Conservation (phyloP, 176 grass and related monocot genomes). For the Aegilops bicornis region DNA sequence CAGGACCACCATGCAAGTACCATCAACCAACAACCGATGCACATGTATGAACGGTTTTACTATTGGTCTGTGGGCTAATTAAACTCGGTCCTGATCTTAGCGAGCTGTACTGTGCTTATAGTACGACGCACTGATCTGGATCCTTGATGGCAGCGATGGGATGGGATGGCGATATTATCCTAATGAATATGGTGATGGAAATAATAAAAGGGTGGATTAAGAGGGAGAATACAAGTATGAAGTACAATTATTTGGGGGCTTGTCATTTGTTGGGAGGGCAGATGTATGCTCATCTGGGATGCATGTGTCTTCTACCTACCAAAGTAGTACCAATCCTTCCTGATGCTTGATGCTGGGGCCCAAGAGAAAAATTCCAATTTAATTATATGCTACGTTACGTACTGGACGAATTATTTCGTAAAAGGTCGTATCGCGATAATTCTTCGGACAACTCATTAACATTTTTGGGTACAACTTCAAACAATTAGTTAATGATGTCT, state of each 20-base stretch:
- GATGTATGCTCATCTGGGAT: neutral
- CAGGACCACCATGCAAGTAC: neutral
- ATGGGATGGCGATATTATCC: slow-evolving; percentile 26
- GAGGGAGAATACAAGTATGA: neutral
- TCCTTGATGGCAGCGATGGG: slow-evolving; percentile 36
- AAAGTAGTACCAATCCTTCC: neutral
- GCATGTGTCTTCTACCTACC: slow-evolving; percentile 1
- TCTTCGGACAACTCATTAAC: neutral
- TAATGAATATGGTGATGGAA: neutral
- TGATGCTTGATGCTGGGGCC: neutral
- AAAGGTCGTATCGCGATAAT: neutral
- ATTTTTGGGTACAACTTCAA: neutral
- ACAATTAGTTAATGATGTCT: neutral
- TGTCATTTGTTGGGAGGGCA: slow-evolving; percentile 14
- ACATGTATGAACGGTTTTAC: slow-evolving; percentile 9
- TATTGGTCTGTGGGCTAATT: slow-evolving; percentile 5
- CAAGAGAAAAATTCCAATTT: neutral
- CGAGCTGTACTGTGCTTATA: slow-evolving; percentile 13
- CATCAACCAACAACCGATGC: slow-evolving; percentile 2
- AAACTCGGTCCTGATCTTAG: slow-evolving; percentile 22
- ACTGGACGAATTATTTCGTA: neutral
- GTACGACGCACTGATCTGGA: slow-evolving; percentile 25
- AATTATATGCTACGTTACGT: neutral
- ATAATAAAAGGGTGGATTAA: neutral
- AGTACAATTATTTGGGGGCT: slow-evolving; percentile 26